These are phyloP conservation scores for Boletellus sp. DNA, from an alignment of 768 basidiomycete genomes.

Conservation along the genomic window DNA sequence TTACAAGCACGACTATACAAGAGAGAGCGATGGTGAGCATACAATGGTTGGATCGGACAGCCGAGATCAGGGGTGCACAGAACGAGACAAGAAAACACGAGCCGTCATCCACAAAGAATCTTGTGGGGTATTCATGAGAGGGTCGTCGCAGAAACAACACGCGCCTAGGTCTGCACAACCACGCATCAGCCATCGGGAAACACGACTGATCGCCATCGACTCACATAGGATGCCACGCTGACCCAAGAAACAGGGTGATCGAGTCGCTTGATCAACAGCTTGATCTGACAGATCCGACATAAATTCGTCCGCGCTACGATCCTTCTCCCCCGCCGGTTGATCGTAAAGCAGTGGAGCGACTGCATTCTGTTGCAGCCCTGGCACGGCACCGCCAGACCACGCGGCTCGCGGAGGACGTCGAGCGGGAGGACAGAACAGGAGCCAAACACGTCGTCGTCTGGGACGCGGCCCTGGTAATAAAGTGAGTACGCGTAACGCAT, in stretches of 20 bases:
- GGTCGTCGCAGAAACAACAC: not conserved
- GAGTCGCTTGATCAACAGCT: constrained; percentile 25
- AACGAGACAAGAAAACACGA: not conserved
- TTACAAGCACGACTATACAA: not conserved
- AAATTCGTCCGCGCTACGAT: constrained; percentile 23
- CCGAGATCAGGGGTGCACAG: constrained; percentile 1
- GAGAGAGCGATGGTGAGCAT: not conserved
- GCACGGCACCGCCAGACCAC: constrained; percentile 22
- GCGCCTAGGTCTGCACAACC: constrained; percentile 5
- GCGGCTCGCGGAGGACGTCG: constrained; percentile 26
- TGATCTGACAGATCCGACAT: constrained; percentile 31
- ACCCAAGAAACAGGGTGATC: constrained; percentile 22
- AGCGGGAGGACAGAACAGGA: constrained; percentile 23
- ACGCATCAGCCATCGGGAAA: constrained; percentile 3
- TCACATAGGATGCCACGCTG: constrained; percentile 12
- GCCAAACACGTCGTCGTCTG: constrained; percentile 23
- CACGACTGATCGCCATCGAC: not conserved
- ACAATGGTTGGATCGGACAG: not conserved
- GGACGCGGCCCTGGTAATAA: constrained; percentile 26
- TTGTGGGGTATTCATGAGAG: constrained; percentile 1
- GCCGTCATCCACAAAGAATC: not conserved
- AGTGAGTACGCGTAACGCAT: constrained; percentile 29
- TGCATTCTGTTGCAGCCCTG: constrained; percentile 26
- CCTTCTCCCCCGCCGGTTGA: constrained; percentile 9
- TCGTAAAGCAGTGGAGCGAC: constrained; percentile 29